Conservation (phyloP, 2,329 filamentous ascomycete species). For the Amesomyces nigricolor region DNA sequence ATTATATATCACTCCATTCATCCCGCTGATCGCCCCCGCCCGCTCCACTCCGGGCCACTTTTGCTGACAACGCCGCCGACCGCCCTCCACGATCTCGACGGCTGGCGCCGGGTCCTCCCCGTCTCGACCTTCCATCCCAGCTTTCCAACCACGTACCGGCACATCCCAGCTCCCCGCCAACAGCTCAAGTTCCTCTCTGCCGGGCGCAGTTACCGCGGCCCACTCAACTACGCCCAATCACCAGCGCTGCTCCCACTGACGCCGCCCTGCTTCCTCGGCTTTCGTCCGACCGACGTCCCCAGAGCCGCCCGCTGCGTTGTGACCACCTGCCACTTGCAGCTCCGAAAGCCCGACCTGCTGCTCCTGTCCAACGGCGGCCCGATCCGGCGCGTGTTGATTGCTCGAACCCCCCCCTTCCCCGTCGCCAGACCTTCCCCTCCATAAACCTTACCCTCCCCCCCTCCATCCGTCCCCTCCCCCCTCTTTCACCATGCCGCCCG, state of each 20-base stretch:
- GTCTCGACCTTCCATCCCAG: background rate
- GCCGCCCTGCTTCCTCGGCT: slow-evolving; percentile 23
- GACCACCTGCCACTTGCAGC: slow-evolving; percentile 17
- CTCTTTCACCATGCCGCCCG: slow-evolving; percentile 27
- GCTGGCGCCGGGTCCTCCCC: slow-evolving; percentile 15
- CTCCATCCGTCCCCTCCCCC: slow-evolving; percentile 11
- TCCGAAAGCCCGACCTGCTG: slow-evolving; percentile 18
- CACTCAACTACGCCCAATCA: slow-evolving; percentile 20
- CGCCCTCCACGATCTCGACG: background rate
- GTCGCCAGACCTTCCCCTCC: slow-evolving; percentile 10
- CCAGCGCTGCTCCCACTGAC: slow-evolving; percentile 4
- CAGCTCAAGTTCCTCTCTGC: slow-evolving; percentile 16
- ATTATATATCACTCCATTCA: background rate
- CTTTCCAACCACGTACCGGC: too few relatives aligned
- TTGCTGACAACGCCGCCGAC: slow-evolving; percentile 3
- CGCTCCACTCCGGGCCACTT: background rate
- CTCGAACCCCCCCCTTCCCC: slow-evolving; percentile 5
- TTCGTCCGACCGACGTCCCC: slow-evolving; percentile 15
- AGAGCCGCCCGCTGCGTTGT: background rate
- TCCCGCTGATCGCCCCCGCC: slow-evolving; percentile 2
- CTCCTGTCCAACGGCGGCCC: slow-evolving; percentile 20
- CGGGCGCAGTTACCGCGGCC: slow-evolving; percentile 20
- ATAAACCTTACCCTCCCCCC: slow-evolving; percentile 4
- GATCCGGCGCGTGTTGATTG: slow-evolving; percentile 20
- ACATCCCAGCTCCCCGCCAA: background rate